phyloP scores from a whole-genome alignment of 2,329 filamentous ascomycete genomes.

The Exophiala mesophila region DNA sequence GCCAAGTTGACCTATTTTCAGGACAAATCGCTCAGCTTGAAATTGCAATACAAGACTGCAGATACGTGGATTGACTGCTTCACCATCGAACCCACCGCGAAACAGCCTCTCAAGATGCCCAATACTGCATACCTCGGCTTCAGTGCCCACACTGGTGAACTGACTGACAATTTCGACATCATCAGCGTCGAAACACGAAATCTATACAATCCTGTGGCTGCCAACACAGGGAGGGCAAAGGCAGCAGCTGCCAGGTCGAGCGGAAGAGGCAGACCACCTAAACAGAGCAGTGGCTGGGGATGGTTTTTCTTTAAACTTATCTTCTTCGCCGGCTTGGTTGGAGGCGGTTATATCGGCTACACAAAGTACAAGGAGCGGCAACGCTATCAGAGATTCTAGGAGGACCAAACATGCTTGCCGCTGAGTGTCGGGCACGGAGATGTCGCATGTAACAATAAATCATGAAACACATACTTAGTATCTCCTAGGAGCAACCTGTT shows the following conservation, averaged over 20 bases:
- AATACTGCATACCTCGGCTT: slow-evolving; percentile 61
- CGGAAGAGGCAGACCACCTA: slow-evolving; percentile 25
- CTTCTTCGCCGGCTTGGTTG: slow-evolving; percentile 64
- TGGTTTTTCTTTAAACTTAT: slow-evolving; percentile 80
- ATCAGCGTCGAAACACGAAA: slow-evolving; percentile 81
- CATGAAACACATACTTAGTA: too few relatives aligned
- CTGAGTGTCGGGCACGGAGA: too few relatives aligned
- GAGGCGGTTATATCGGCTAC: slow-evolving; percentile 76
- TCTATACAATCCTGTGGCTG: slow-evolving; percentile 61
- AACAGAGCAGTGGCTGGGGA: slow-evolving; percentile 52
- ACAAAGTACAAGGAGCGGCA: slow-evolving; percentile 69
- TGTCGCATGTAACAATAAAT: too few relatives aligned
- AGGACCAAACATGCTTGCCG: background rate
- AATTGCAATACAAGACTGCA: slow-evolving; percentile 90
- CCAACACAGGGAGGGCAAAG: slow-evolving; percentile 23
- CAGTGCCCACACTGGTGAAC: slow-evolving; percentile 79
- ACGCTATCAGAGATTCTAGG: slow-evolving; percentile 37
- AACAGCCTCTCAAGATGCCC: slow-evolving; percentile 73
- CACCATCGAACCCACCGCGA: slow-evolving; percentile 55
- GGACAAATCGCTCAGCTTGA: slow-evolving; percentile 83
- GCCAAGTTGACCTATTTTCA: slow-evolving; percentile 91
- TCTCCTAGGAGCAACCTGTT: too few relatives aligned
- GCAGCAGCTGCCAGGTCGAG: slow-evolving; percentile 24
- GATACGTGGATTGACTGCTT: slow-evolving; percentile 89
- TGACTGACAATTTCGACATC: slow-evolving; percentile 97